Evolutionary conservation across 768 basidiomycete species (phyloP).

Genomic region (Rubroboletus satanas): DNA sequence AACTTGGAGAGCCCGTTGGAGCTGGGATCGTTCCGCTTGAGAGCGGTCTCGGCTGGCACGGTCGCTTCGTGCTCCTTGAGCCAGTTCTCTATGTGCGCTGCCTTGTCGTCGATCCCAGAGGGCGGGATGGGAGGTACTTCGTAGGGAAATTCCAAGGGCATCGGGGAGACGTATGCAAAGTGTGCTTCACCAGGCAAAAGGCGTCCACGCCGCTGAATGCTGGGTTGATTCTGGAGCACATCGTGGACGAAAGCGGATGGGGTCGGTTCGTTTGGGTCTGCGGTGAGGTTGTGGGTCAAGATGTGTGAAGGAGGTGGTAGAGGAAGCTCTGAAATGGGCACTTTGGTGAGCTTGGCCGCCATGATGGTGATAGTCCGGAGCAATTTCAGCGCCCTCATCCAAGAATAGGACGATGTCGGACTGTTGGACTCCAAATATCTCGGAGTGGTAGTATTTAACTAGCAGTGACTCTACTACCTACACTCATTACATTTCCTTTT

Average conservation of each 20-base stretch:
- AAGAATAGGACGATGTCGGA: not conserved
- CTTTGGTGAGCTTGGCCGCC: slow-evolving; percentile 20
- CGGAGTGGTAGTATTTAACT: too few species aligned
- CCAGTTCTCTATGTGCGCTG: slow-evolving; percentile 72
- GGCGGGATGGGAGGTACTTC: slow-evolving; percentile 55
- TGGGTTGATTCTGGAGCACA: slow-evolving; percentile 50
- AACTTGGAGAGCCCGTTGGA: slow-evolving; percentile 42
- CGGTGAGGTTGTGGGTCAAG: slow-evolving; percentile 49
- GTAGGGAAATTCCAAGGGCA: slow-evolving; percentile 82
- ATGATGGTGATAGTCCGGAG: slow-evolving; percentile 14
- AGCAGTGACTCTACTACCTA: too few species aligned
- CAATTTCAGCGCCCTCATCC: slow-evolving; percentile 17
- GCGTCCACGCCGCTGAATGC: slow-evolving; percentile 66
- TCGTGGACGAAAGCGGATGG: slow-evolving; percentile 48
- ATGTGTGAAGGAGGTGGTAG: slow-evolving; percentile 41
- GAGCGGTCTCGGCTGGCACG: slow-evolving; percentile 19
- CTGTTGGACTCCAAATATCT: too few species aligned
- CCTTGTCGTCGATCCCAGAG: slow-evolving; percentile 50
- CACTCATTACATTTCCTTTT: too few species aligned
- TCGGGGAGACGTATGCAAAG: slow-evolving; percentile 79
- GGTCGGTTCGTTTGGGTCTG: slow-evolving; percentile 56
- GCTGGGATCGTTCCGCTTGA: not conserved
- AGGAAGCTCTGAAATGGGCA: slow-evolving; percentile 45
- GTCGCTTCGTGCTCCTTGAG: slow-evolving; percentile 61
- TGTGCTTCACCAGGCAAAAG: slow-evolving; percentile 57